Conservation (phyloP, 139 green algal genomes). For the Astrephomene gubernaculifera region DNA sequence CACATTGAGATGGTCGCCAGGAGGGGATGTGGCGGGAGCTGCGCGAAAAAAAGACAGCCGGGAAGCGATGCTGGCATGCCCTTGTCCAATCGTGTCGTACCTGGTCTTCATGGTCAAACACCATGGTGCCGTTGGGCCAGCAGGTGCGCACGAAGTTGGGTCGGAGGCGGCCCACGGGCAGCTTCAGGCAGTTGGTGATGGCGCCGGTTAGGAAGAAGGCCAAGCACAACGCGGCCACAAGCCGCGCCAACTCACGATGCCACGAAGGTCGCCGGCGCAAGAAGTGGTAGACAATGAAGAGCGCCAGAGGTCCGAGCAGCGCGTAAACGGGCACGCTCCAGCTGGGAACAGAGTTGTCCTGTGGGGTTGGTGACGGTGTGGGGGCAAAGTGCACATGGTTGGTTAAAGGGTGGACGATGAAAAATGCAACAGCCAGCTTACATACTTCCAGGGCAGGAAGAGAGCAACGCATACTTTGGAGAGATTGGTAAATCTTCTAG, state of each 20-base stretch:
- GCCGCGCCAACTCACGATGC: background rate
- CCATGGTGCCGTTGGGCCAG: conserved; percentile 64
- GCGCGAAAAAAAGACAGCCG: too few species aligned
- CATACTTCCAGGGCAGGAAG: background rate
- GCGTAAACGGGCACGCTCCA: conserved; percentile 57
- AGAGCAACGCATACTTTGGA: background rate
- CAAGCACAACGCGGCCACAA: background rate
- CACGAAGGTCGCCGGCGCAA: background rate
- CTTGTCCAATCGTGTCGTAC: too few species aligned
- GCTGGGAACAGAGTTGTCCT: conserved; percentile 60
- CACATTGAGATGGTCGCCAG: background rate
- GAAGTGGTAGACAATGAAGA: conserved; percentile 30
- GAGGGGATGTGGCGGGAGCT: too few species aligned
- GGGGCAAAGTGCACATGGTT: background rate
- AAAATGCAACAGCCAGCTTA: background rate
- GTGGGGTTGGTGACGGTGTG: background rate
- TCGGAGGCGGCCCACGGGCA: conserved; percentile 61
- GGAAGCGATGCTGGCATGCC: too few species aligned
- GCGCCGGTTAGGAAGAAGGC: conserved; percentile 50
- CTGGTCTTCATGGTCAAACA: conserved; percentile 13
- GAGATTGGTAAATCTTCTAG: too few species aligned
- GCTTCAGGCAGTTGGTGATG: conserved; percentile 66
- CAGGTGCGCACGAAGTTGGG: conserved; percentile 72
- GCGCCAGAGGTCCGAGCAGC: conserved; percentile 25
- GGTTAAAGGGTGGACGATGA: background rate